Percentiles rank a stretch among this genome's conserved stretches.
Evolutionary conservation across 2,329 filamentous ascomycete species (phyloP).

Genomic region (Cercospora berteroae): DNA sequence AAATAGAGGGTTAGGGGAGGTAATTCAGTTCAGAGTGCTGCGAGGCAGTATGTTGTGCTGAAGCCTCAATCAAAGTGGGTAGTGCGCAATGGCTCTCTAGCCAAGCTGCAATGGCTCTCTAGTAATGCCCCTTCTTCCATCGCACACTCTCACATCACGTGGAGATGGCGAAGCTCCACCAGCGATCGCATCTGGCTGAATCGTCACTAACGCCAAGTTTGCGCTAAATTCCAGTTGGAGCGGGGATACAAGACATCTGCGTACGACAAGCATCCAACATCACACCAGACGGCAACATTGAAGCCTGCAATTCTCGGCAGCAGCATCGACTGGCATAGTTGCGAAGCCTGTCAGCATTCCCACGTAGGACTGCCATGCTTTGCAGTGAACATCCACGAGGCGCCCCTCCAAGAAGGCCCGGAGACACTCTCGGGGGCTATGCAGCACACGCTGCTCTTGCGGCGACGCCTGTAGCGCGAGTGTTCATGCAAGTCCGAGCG

Average conservation of each 20-base stretch:
- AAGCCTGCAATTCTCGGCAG: neutral
- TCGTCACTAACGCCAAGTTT: neutral
- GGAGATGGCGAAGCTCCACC: neutral
- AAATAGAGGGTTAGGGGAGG: too few relatives aligned
- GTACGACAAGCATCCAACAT: neutral
- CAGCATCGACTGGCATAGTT: neutral
- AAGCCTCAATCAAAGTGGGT: too few relatives aligned
- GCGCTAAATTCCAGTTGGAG: neutral
- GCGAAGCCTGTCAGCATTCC: neutral
- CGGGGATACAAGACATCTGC: neutral
- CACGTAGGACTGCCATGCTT: neutral
- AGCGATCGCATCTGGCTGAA: neutral
- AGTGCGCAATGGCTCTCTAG: too few relatives aligned
- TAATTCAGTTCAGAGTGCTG: too few relatives aligned
- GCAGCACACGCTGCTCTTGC: neutral
- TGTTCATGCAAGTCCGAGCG: neutral
- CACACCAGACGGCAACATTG: neutral
- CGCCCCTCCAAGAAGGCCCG: neutral
- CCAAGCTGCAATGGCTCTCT: too few relatives aligned
- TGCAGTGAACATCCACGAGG: neutral
- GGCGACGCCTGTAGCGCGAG: neutral
- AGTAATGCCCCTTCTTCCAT: too few relatives aligned
- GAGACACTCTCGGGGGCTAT: neutral
- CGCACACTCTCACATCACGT: neutral
- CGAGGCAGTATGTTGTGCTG: too few relatives aligned